Percentiles rank a stretch among this genome's conserved stretches.
Conservation (phyloP, 768 basidiomycete genomes). For the Tephrocybe sp. region DNA sequence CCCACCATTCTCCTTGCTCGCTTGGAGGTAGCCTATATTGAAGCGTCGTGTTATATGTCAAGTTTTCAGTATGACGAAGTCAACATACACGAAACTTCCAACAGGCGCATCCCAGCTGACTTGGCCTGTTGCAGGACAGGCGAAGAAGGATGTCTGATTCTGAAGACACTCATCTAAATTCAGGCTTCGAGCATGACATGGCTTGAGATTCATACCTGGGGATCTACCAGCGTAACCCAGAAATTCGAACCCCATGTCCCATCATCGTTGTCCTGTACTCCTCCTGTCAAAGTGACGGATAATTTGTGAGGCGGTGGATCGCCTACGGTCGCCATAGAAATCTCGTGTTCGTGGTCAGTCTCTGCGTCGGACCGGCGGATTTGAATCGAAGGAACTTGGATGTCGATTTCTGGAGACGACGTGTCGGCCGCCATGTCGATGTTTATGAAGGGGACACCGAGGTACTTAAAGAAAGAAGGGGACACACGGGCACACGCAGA, state of each 20-base stretch:
- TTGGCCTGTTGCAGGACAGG: slow-evolving; percentile 89
- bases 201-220: slow-evolving; percentile 52
- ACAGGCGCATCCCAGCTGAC: slow-evolving; percentile 93
- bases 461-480: slow-evolving; percentile 1
- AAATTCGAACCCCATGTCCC: slow-evolving; percentile 85
- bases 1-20: slow-evolving; percentile 94
- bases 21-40: slow-evolving; percentile 70
- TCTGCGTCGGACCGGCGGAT: neutral
- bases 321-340: neutral
- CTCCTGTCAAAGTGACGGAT: slow-evolving; percentile 16
- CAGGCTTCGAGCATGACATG: neutral
- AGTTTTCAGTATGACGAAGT: slow-evolving; percentile 14
- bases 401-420: neutral
- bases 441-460: neutral
- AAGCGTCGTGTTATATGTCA: slow-evolving; percentile 13
- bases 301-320: slow-evolving; percentile 11
- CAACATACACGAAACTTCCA: slow-evolving; percentile 80
- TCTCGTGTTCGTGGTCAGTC: neutral
- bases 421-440: slow-evolving; percentile 8
- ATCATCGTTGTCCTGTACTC: slow-evolving; percentile 37
- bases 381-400: slow-evolving; percentile 2
- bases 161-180: slow-evolving; percentile 17
- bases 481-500: slow-evolving; percentile 8
- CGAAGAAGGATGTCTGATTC: slow-evolving; percentile 77
- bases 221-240: slow-evolving; percentile 93